Conservation (phyloP, 139 green algal genomes). For the Closterium sp. region DNA sequence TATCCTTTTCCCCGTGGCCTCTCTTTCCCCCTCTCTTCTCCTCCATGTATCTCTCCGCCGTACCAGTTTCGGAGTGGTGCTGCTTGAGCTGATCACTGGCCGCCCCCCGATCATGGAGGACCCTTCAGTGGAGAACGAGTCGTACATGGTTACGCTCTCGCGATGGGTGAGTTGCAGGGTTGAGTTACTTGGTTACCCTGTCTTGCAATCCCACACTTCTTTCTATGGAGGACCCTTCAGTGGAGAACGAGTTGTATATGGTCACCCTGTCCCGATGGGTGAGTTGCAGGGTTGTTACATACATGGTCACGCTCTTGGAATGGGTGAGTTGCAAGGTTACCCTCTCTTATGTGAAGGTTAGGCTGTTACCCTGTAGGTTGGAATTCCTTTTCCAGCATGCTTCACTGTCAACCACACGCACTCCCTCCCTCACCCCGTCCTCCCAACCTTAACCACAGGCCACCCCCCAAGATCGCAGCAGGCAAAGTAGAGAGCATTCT, state of each 20-base stretch:
- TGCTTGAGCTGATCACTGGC: conserved; percentile 28
- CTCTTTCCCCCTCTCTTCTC: no score
- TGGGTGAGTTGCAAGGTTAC: neutral
- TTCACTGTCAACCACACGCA: no score
- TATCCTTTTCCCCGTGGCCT: neutral
- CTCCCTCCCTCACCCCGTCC: no score
- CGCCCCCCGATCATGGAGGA: conserved; percentile 16
- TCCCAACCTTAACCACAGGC: neutral
- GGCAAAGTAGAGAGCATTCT: conserved; percentile 17
- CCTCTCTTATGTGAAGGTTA: no score
- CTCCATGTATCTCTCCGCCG: no score
- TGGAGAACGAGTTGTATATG: conserved; percentile 5
- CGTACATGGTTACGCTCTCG: neutral
- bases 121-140: neutral
- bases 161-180: neutral
- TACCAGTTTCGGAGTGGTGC: conserved; percentile 24
- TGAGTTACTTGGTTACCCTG: no score
- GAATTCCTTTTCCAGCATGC: no score
- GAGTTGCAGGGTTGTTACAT: no score
- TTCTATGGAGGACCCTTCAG: conserved; percentile 8
- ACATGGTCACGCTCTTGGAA: no score
- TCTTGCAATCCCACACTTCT: neutral
- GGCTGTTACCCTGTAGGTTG: no score
- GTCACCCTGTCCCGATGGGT: neutral
- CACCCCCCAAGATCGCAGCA: conserved; percentile 20